Percentiles rank a stretch among this genome's conserved stretches.
Conservation (phyloP, 192 early-diverging fungal species). For the Coemansia sp. region DNA sequence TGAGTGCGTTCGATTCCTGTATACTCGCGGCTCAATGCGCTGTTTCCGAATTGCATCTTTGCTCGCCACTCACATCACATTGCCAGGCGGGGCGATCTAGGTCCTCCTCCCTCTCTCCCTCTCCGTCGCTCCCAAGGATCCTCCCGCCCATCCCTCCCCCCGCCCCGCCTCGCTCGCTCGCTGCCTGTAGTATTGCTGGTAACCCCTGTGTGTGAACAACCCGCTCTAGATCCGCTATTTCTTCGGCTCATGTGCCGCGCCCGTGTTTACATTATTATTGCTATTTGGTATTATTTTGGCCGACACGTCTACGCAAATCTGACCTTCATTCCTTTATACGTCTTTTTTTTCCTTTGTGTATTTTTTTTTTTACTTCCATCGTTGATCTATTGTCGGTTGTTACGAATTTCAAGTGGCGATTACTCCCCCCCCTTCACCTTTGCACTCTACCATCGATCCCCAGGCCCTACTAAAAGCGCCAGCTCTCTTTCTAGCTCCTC, state of each 20-base stretch:
- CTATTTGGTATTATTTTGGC: neutral
- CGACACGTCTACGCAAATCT: neutral
- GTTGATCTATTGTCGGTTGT: neutral
- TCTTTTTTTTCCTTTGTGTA: neutral
- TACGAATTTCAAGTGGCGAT: neutral
- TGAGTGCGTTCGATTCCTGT: neutral
- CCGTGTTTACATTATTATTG: neutral
- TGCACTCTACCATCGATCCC: slow-evolving; percentile 1
- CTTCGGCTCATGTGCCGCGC: neutral
- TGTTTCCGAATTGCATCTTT: slow-evolving; percentile 6
- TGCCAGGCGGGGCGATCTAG: neutral
- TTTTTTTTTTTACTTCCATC: neutral
- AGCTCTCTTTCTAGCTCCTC: neutral
- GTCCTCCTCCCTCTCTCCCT: too few relatives aligned
- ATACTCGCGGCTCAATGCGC: slow-evolving; percentile 1
- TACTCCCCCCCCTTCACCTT: neutral
- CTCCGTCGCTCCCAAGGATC: neutral
- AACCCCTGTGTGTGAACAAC: neutral
- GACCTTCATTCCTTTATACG: neutral
- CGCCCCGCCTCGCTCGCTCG: too few relatives aligned
- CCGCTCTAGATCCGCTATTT: too few relatives aligned
- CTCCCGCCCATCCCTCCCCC: too few relatives aligned
- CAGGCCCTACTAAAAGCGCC: neutral
- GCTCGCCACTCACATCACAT: neutral
- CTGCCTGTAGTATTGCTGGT: neutral